phyloP scores from a whole-genome alignment of 73 alveolate species.

The Stentor coeruleus region DNA sequence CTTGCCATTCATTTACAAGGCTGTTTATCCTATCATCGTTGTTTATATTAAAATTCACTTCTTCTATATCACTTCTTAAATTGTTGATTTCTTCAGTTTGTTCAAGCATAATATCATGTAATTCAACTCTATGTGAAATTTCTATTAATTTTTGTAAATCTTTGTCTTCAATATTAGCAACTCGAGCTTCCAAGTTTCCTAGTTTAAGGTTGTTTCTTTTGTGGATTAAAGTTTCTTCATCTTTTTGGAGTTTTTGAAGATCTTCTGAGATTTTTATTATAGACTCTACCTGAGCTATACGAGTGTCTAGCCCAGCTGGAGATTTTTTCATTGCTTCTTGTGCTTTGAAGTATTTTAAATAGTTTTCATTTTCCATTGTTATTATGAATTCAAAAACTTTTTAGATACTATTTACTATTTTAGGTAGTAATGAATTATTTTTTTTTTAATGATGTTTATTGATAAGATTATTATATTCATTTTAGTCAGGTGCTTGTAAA shows the following conservation, averaged over 20 bases:
- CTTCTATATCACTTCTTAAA: background rate
- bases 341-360: no score
- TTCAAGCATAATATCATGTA: background rate
- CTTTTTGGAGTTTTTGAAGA: background rate
- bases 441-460: no score
- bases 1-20: background rate
- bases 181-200: background rate
- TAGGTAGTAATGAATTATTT: no score
- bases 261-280: background rate
- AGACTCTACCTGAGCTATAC: background rate
- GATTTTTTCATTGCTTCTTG: no score
- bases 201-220: background rate
- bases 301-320: background rate
- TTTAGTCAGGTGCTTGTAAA: no score
- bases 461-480: no score
- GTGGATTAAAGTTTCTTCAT: background rate
- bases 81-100: background rate
- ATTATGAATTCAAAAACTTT: no score
- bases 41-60: no score
- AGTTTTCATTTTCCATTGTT: no score
- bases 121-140: background rate
- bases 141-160: background rate
- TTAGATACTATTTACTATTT: no score
- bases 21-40: background rate
- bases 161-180: background rate